phyloP scores from a whole-genome alignment of 208 protist species.

The Herpetomonas tarakana region DNA sequence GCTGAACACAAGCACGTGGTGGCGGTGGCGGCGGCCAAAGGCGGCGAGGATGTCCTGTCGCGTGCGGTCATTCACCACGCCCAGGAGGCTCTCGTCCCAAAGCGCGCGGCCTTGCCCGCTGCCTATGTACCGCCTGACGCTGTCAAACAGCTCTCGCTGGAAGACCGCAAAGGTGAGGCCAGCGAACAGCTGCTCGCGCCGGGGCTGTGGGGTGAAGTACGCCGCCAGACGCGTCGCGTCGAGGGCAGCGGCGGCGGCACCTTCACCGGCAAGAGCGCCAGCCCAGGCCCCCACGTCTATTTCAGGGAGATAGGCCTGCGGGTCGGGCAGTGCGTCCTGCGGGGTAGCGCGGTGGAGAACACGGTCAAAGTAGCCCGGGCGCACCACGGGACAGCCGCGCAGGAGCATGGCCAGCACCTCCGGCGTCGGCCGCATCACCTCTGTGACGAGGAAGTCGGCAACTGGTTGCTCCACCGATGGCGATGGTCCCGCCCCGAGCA shows the following conservation, averaged over 20 bases:
- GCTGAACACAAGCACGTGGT: conserved; percentile 60
- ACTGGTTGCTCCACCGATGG: conserved; percentile 6
- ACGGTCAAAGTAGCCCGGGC: conserved; percentile 50
- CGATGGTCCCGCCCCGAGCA: background rate
- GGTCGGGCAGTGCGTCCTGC: conserved; percentile 51
- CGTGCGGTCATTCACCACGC: background rate
- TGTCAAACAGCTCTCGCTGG: conserved; percentile 54
- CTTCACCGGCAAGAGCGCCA: background rate
- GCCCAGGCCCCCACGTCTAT: conserved; percentile 4
- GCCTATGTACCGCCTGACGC: conserved; percentile 46
- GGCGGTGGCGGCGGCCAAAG: conserved; percentile 17
- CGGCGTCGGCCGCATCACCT: conserved; percentile 36
- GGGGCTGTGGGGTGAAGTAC: conserved; percentile 25
- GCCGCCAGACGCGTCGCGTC: conserved; percentile 5
- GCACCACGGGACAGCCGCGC: conserved; percentile 51
- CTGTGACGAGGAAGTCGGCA: conserved; percentile 27
- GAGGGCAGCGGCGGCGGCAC: background rate
- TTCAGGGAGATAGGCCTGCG: conserved; percentile 22
- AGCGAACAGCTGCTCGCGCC: conserved; percentile 41
- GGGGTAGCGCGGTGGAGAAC: conserved; percentile 29
- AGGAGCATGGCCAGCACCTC: conserved; percentile 61
- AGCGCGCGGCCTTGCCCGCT: conserved; percentile 39
- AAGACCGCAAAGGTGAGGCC: conserved; percentile 57
- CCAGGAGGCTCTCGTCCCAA: conserved; percentile 34
- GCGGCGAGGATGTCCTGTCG: background rate